These are phyloP conservation scores for Angomonas deanei DNA, from an alignment of 208 protist genomes.

Conservation along the genomic window DNA sequence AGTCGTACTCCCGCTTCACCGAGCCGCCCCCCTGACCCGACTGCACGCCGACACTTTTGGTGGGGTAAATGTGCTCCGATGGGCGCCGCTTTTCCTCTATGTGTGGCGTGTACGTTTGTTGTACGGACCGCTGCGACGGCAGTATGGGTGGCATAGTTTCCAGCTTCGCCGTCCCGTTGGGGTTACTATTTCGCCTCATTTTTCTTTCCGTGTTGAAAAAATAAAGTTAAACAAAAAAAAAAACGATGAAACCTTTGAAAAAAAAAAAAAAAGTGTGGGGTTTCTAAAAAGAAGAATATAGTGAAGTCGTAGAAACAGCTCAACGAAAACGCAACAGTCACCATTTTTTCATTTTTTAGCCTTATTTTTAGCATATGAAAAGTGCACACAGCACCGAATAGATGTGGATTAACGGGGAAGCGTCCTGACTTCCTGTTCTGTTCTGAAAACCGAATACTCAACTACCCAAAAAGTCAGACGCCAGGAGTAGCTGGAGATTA, in stretches of 20 bases:
- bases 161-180: background rate
- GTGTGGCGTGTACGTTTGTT: background rate
- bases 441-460: too few species aligned
- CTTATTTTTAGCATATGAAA: too few species aligned
- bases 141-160: background rate
- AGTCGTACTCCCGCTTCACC: background rate
- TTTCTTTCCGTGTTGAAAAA: background rate
- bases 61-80: background rate
- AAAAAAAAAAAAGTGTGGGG: conserved; percentile 6
- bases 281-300: conserved; percentile 4
- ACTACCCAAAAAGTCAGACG: conserved; percentile 39
- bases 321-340: background rate
- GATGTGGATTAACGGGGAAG: too few species aligned
- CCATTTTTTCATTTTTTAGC: too few species aligned
- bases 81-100: background rate
- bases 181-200: background rate
- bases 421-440: too few species aligned
- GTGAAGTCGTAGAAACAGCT: background rate
- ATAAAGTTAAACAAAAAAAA: conserved; percentile 6
- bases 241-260: background rate
- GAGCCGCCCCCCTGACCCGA: background rate
- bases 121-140: background rate
- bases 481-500: conserved; percentile 35
- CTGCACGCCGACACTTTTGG: background rate
- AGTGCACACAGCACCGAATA: too few species aligned